Evolutionary conservation across 805 yeast species (phyloP).

Genomic region (Sungouiella thailandica): DNA sequence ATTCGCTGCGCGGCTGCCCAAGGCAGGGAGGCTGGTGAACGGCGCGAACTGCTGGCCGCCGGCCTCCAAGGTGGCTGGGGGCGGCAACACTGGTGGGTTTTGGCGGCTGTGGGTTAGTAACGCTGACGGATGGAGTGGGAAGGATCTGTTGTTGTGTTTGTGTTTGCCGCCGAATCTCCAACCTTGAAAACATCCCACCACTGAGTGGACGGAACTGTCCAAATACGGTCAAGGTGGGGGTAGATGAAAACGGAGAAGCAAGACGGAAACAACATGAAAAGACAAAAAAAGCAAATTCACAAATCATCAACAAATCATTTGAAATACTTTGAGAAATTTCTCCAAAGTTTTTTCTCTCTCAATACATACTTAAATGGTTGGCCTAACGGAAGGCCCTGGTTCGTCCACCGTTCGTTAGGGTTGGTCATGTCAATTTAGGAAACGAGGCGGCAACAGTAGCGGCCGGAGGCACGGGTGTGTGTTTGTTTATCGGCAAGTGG

Average conservation of each 20-base stretch:
- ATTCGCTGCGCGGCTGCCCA: constrained; percentile 36
- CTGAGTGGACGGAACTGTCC: not conserved
- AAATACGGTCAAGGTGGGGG: not conserved
- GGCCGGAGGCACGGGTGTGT: too few relatives aligned
- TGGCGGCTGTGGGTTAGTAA: constrained; percentile 46
- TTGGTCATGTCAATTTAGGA: constrained; percentile 25
- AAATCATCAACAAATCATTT: too few relatives aligned
- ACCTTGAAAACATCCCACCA: not conserved
- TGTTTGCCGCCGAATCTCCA: not conserved
- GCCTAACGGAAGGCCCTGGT: constrained; percentile 37
- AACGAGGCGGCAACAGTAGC: not conserved
- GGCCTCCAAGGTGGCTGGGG: constrained; percentile 50
- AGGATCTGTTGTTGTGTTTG: too few relatives aligned
- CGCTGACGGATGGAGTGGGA: not conserved
- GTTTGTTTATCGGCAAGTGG: too few relatives aligned
- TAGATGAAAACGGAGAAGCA: too few relatives aligned
- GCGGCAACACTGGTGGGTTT: constrained; percentile 57
- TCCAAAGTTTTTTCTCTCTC: too few relatives aligned
- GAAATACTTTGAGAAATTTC: too few relatives aligned
- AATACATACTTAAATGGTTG: constrained; percentile 41
- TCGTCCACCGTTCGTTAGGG: constrained; percentile 40
- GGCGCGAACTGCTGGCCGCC: constrained; percentile 46
- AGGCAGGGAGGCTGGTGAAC: constrained; percentile 48
- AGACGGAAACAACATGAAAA: too few relatives aligned
- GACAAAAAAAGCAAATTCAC: too few relatives aligned